Evolutionary conservation across 2,329 filamentous ascomycete species (phyloP).

Genomic region (Aspergillus latus): DNA sequence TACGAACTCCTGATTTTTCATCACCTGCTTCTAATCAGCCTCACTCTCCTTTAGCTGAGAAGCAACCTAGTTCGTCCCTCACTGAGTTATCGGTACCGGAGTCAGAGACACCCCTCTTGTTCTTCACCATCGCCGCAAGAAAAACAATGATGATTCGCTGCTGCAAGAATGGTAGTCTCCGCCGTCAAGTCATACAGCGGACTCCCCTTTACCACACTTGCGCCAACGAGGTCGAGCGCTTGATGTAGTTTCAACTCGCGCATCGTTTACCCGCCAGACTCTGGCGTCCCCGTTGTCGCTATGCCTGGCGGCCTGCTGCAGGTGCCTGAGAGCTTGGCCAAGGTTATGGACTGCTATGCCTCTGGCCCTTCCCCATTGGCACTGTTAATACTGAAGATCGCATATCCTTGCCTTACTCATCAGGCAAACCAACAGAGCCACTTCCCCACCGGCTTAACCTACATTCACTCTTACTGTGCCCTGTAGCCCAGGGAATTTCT

Average conservation of each 20-base stretch:
- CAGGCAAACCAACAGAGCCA: too few relatives aligned
- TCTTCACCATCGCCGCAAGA: conserved; percentile 27
- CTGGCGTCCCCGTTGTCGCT: conserved; percentile 26
- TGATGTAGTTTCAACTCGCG: conserved; percentile 22
- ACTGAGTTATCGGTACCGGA: not conserved
- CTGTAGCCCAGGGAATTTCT: too few relatives aligned
- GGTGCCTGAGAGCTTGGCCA: too few relatives aligned
- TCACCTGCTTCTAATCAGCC: not conserved
- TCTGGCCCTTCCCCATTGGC: too few relatives aligned
- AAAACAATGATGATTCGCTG: conserved; percentile 33
- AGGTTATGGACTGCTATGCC: too few relatives aligned
- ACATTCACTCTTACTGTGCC: too few relatives aligned
- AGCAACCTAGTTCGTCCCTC: conserved; percentile 1
- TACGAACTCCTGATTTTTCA: too few relatives aligned
- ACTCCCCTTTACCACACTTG: conserved; percentile 47
- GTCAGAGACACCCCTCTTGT: not conserved
- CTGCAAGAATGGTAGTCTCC: conserved; percentile 41
- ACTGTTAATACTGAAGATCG: too few relatives aligned
- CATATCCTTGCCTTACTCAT: too few relatives aligned
- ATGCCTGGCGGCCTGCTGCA: too few relatives aligned
- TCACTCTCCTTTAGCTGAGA: not conserved
- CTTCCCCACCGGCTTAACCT: too few relatives aligned
- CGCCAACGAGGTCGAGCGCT: conserved; percentile 23
- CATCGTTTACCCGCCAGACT: conserved; percentile 26
- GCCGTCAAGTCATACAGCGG: conserved; percentile 35